These are phyloP conservation scores for Lepiota brunneoincarnata DNA, from an alignment of 768 basidiomycete genomes.

Conservation along the genomic window DNA sequence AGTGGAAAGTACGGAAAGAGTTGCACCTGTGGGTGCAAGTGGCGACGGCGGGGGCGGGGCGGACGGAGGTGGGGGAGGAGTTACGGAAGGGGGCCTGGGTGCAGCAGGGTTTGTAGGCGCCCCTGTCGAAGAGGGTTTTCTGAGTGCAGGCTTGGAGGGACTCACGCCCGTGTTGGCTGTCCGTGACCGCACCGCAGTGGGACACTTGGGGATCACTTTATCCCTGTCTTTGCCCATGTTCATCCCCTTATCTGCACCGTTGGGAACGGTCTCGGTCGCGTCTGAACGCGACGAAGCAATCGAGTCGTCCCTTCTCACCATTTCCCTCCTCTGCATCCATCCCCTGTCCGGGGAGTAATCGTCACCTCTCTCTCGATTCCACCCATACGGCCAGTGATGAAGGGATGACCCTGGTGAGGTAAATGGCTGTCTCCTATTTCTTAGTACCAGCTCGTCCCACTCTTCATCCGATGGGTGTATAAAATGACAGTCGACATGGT, in stretches of 20 bases:
- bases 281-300: slow-evolving; percentile 3
- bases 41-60: neutral
- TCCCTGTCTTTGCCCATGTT: no score
- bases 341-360: neutral
- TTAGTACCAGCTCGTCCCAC: neutral
- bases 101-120: no score
- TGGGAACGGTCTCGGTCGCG: neutral
- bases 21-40: neutral
- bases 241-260: no score
- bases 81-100: neutral
- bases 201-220: no score
- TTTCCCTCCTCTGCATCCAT: neutral
- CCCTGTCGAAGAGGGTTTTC: no score
- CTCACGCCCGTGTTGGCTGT: no score
- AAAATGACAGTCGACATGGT: slow-evolving; percentile 9
- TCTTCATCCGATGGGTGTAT: slow-evolving; percentile 16
- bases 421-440: neutral
- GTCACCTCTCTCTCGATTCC: neutral
- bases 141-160: no score
- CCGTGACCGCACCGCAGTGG: no score
- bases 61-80: neutral
- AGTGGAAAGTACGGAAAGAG: neutral
- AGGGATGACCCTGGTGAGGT: neutral
- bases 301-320: neutral
- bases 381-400: neutral